These are phyloP conservation scores for Aureobasidium lini DNA, from an alignment of 2,329 filamentous ascomycete genomes.

Conservation along the genomic window DNA sequence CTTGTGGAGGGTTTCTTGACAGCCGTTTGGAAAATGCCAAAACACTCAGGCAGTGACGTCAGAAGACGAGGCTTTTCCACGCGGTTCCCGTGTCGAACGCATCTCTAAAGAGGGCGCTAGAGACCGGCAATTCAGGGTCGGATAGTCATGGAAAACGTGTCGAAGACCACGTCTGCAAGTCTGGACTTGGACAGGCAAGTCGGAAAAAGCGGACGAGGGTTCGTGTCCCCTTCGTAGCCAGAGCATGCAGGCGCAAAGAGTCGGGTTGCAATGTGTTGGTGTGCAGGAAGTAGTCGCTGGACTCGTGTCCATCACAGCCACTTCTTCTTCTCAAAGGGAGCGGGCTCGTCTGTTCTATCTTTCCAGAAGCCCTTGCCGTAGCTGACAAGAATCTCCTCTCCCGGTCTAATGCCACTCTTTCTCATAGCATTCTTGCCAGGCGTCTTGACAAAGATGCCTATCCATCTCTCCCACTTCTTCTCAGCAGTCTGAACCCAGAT, in stretches of 20 bases:
- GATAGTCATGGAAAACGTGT: background rate
- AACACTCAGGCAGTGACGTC: background rate
- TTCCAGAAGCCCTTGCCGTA: slow-evolving; percentile 48
- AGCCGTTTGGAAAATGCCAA: background rate
- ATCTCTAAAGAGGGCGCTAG: background rate
- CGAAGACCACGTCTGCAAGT: no score
- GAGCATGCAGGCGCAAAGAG: no score
- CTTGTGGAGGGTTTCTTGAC: background rate
- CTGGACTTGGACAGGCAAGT: background rate
- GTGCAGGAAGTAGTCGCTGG: no score
- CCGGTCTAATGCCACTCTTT: slow-evolving; percentile 39
- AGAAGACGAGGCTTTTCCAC: background rate
- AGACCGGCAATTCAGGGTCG: background rate
- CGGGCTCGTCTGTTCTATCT: slow-evolving; percentile 5
- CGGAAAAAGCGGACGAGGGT: background rate
- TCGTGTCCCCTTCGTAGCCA: no score
- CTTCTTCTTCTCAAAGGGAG: no score
- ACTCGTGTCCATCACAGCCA: no score
- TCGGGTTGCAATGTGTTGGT: no score
- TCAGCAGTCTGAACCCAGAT: slow-evolving; percentile 31
- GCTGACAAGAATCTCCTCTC: slow-evolving; percentile 46
- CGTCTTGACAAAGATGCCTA: slow-evolving; percentile 44
- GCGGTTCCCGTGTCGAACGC: background rate
- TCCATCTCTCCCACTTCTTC: slow-evolving; percentile 36
- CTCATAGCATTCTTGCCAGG: slow-evolving; percentile 43